These are phyloP conservation scores for Paxillus rubicundulus DNA, from an alignment of 768 basidiomycete species.

Conservation along the genomic window DNA sequence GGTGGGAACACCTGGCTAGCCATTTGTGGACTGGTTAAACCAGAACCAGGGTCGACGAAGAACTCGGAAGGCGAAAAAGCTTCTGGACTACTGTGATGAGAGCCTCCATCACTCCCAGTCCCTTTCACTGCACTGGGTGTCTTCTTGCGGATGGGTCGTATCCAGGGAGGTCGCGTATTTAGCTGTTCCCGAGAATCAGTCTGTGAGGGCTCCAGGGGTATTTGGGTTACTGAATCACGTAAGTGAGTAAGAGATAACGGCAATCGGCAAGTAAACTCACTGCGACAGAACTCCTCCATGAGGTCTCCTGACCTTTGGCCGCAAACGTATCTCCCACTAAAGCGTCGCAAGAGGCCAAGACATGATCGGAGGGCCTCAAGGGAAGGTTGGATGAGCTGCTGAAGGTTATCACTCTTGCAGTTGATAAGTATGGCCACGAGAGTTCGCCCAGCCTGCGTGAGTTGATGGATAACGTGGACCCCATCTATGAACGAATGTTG, in stretches of 20 bases:
- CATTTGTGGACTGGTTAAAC: slow-evolving; percentile 25
- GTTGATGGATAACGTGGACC: slow-evolving; percentile 92
- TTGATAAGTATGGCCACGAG: slow-evolving; percentile 84
- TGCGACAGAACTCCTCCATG: slow-evolving; percentile 92
- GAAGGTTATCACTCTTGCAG: slow-evolving; percentile 76
- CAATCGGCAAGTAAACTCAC: slow-evolving; percentile 38
- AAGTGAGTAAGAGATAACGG: slow-evolving; percentile 9
- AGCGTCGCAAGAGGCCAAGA: slow-evolving; percentile 81
- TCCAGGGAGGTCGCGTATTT: slow-evolving; percentile 73
- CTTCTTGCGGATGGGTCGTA: slow-evolving; percentile 84
- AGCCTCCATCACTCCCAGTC: slow-evolving; percentile 45
- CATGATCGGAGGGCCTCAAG: slow-evolving; percentile 86
- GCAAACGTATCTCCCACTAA: slow-evolving; percentile 90
- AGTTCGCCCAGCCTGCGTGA: slow-evolving; percentile 91
- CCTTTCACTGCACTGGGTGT: slow-evolving; percentile 45
- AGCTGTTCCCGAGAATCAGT: slow-evolving; percentile 49
- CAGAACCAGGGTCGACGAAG: slow-evolving; percentile 46
- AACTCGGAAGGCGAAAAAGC: slow-evolving; percentile 65
- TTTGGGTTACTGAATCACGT: slow-evolving; percentile 63
- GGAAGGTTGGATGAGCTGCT: slow-evolving; percentile 74
- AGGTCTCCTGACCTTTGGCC: slow-evolving; percentile 88
- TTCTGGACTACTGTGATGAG: slow-evolving; percentile 57
- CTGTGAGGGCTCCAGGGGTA: slow-evolving; percentile 73
- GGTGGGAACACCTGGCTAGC: slow-evolving; percentile 21
- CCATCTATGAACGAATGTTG: slow-evolving; percentile 55